Conservation (phyloP, 2,329 filamentous ascomycete species). For the Fusarium temperatum region DNA sequence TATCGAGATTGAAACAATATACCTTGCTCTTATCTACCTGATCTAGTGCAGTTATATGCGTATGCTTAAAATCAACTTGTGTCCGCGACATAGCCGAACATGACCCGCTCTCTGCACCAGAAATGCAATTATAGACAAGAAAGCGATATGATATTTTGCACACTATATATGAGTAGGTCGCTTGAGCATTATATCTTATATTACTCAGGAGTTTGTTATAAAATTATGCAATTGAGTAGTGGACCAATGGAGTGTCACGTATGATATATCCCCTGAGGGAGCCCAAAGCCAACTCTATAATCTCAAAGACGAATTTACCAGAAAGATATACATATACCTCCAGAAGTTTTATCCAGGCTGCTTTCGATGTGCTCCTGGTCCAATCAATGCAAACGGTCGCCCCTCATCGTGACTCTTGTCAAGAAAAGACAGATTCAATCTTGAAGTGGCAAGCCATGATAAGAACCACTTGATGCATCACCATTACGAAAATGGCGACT, state of each 20-base stretch:
- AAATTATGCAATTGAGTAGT: background rate
- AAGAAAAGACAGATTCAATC: background rate
- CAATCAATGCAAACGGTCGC: background rate
- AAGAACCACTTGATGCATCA: background rate
- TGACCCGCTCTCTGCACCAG: background rate
- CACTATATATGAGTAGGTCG: no score
- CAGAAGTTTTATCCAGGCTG: background rate
- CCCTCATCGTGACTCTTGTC: background rate
- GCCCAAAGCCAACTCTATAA: background rate
- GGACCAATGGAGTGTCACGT: background rate
- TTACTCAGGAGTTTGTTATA: background rate
- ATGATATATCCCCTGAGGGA: background rate
- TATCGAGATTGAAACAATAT: slow-evolving; percentile 21
- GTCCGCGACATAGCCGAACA: background rate
- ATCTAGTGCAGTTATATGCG: background rate
- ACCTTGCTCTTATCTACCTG: background rate
- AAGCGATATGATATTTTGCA: background rate
- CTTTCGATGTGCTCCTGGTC: no score
- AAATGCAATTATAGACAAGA: background rate
- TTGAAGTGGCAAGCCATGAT: background rate
- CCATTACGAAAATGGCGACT: background rate
- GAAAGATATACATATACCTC: no score
- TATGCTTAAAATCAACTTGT: background rate
- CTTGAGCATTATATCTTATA: background rate
- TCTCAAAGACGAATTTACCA: no score